phyloP scores from a whole-genome alignment of 768 basidiomycete genomes.

The Mycena kentingensis region DNA sequence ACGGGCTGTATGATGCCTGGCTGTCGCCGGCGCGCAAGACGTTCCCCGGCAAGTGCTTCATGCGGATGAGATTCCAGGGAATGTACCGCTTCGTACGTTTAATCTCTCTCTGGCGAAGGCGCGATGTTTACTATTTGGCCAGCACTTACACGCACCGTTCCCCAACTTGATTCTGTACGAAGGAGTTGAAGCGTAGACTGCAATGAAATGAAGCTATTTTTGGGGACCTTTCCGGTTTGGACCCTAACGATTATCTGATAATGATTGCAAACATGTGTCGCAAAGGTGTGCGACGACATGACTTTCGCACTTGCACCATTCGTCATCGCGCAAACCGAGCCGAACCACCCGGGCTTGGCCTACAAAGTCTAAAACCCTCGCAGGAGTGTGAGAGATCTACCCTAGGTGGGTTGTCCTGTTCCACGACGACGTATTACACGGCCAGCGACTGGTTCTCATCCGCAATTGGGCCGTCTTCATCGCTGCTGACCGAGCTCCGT shows the following conservation, averaged over 20 bases:
- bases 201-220: not conserved
- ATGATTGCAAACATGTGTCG: too few species aligned
- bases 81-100: conserved; percentile 56
- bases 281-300: too few species aligned
- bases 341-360: not conserved
- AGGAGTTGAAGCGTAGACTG: conserved; percentile 35
- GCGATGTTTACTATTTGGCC: conserved; percentile 1
- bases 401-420: not conserved
- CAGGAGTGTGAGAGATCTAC: not conserved
- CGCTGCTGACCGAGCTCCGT: too few species aligned
- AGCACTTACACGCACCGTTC: conserved; percentile 59
- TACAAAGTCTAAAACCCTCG: not conserved
- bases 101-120: not conserved
- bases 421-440: not conserved
- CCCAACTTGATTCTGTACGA: conserved; percentile 56
- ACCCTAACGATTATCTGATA: conserved; percentile 1
- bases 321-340: too few species aligned
- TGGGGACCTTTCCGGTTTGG: conserved; percentile 4
- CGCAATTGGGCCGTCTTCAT: too few species aligned
- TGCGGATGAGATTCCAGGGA: conserved; percentile 59
- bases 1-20: conserved; percentile 53
- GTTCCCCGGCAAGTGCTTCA: conserved; percentile 56
- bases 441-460: not conserved
- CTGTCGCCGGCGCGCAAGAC: conserved; percentile 48
- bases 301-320: too few species aligned